A percentile compares a stretch with the other conserved stretches of the same genome.
Conservation (phyloP, 2,329 filamentous ascomycete species). For the Aspergillus sclerotialis region DNA sequence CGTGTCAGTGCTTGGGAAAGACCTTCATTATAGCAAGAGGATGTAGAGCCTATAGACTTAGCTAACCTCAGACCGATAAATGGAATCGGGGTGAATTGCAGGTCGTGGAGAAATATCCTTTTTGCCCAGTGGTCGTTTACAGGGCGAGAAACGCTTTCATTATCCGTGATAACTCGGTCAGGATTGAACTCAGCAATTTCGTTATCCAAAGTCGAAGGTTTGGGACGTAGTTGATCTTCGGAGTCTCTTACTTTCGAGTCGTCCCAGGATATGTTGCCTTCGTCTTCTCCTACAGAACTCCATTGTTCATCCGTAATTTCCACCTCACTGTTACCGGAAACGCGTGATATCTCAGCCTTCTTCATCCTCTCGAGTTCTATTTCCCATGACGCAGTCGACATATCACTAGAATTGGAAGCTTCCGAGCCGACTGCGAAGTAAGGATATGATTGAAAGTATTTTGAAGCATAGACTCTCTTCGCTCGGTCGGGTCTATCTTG, state of each 20-base stretch:
- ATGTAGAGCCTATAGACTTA: no score
- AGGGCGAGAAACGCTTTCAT: no score
- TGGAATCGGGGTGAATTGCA: conserved; percentile 22
- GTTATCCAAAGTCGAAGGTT: no score
- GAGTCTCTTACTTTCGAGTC: no score
- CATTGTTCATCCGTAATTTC: no score
- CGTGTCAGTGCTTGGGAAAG: not conserved
- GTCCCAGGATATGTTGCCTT: no score
- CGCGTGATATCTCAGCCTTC: not conserved
- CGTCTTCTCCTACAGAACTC: no score
- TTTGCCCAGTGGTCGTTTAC: conserved; percentile 39
- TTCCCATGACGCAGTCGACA: not conserved
- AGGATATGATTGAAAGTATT: not conserved
- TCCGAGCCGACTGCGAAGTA: not conserved
- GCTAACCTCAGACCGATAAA: conserved; percentile 25
- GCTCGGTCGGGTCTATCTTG: not conserved
- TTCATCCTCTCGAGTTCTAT: not conserved
- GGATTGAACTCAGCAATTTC: no score
- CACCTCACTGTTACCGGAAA: no score
- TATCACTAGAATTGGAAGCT: not conserved
- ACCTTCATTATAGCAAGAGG: no score
- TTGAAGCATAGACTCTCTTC: not conserved
- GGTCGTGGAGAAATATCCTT: conserved; percentile 26
- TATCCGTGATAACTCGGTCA: no score
- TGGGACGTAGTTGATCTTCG: no score